Evolutionary conservation across 805 yeast genomes (phyloP), one percentile per base, ranked within the genome.

Genomic region (Pichia sporocuriosa): DNA sequence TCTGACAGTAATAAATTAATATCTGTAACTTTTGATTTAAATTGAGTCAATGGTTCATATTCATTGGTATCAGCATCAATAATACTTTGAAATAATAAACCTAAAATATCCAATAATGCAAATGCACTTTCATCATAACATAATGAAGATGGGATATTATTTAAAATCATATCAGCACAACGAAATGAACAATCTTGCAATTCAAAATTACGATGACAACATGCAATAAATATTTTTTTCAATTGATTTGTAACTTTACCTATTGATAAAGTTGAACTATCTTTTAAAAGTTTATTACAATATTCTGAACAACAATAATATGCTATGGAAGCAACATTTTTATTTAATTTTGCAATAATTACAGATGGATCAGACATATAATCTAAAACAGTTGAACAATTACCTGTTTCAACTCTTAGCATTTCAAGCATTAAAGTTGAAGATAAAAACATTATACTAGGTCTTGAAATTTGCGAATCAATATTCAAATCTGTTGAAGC

Each of bases 351-450:
- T 28, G 84, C 69, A 20, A 73, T 74, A 28, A 72, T 68, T 48
- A 86, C 69, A 0, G 94, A 81, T 2, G 96, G 93, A 56, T 93
- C 97, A 1, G 93, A 83, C 51, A 83, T 81, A 62, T 93, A 93
- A 30, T 72, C 70, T 40, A 90, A 70, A 27, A 79, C 67, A n/a
- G 79, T 77, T 0, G 94, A 79, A 50, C 95, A 83, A 49, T 82
- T 81, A 12, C 97, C 97, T 8, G 82, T 69, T 39, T 73, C 77
- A 17, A 84, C 84, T 45, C 99, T 71, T 39, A 87, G 67, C 16
- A 78, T 69, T 65, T 93, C 99, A 28, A 90, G 69, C 43, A 88
- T 71, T 4, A 82, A 68, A 0, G 95, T 71, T 0, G 97, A 84
- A 0, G 96, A 80, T 51, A 93, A 65, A 58, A 93, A 93, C 84